Evolutionary conservation across 768 basidiomycete species (phyloP), one percentile per base, ranked within the genome.

Genomic region (Favolaschia claudopus): DNA sequence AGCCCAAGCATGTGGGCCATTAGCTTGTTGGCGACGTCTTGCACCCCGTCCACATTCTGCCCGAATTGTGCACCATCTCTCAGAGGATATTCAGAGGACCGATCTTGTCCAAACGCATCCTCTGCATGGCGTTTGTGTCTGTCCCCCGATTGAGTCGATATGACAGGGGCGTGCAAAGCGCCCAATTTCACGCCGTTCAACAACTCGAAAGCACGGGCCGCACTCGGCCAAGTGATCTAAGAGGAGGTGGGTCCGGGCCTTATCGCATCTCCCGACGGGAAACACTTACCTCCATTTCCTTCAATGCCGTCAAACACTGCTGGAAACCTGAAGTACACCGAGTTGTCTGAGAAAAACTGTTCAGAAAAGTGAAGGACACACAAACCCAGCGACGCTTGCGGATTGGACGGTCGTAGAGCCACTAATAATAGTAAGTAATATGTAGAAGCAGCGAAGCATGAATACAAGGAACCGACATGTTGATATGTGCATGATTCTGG

Each of bases 401-500:
- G 78, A 67, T 88, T 87, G 36, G 84, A 82, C 19, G 91, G 88
- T n/a, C 85, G 83, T 54, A 91, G 76, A 7, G 85, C 87, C 70
- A 93, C 91, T 93, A 63, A 6, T 47, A 54, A 33, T 43, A 44
- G 42, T 49, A 29, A 37, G 55, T 34, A 68, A 51, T 27, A 54
- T 67, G 40, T 50, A 65, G n/a, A 60, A 60, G 25, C 20, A 48
- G 27, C 19, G 19, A 52, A 50, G 48, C 28, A 31, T 29, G 48
- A 43, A 7, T 7, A 43, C 29, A 8, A n/a, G n/a, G 48, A 73
- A 52, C 87, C 60, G 72, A 91, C 91, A 68, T 17, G 89, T 89
- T 64, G 90, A 75, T 38, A 91, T 82, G 67, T 93, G 90, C 90
- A 92, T 91, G 65, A 92, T 89, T 27, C 91, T 92, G 68, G 20